Conservation (phyloP, 2,329 filamentous ascomycete species). For the Clarireedia homoeocarpa region DNA sequence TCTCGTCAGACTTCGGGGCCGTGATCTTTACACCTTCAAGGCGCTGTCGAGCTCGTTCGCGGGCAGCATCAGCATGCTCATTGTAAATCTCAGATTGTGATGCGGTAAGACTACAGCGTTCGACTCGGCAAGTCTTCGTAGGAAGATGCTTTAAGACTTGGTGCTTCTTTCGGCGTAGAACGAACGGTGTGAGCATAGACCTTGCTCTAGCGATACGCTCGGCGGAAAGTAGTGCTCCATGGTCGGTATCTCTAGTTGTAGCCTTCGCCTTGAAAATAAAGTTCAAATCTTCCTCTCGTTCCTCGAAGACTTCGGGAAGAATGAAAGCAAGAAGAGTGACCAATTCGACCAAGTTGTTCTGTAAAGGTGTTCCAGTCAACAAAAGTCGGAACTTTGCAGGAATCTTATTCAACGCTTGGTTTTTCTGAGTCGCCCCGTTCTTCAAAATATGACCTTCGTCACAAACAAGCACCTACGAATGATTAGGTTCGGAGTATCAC, state of each 20-base stretch:
- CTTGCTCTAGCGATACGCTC: constrained; percentile 82
- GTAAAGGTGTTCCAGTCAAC: constrained; percentile 82
- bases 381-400: constrained; percentile 76
- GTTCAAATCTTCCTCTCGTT: constrained; percentile 69
- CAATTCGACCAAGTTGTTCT: constrained; percentile 91
- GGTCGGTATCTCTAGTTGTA: constrained; percentile 68
- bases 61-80: constrained; percentile 55
- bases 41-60: constrained; percentile 48
- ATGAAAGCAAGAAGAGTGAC: constrained; percentile 90
- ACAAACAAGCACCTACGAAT: constrained; percentile 49
- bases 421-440: constrained; percentile 76
- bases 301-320: constrained; percentile 73
- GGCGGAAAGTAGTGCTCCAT: constrained; percentile 76
- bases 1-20: constrained; percentile 44
- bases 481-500: constrained; percentile 10
- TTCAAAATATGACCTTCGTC: constrained; percentile 94
- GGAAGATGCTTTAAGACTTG: constrained; percentile 85
- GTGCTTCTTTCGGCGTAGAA: constrained; percentile 85
- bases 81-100: constrained; percentile 69
- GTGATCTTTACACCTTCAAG: constrained; percentile 42
- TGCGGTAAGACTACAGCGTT: constrained; percentile 71
- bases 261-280: constrained; percentile 90
- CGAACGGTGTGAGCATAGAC: constrained; percentile 91
- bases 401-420: constrained; percentile 71
- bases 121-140: constrained; percentile 66